phyloP scores from a whole-genome alignment of 768 basidiomycete species.

The Leucosporidium scottii region DNA sequence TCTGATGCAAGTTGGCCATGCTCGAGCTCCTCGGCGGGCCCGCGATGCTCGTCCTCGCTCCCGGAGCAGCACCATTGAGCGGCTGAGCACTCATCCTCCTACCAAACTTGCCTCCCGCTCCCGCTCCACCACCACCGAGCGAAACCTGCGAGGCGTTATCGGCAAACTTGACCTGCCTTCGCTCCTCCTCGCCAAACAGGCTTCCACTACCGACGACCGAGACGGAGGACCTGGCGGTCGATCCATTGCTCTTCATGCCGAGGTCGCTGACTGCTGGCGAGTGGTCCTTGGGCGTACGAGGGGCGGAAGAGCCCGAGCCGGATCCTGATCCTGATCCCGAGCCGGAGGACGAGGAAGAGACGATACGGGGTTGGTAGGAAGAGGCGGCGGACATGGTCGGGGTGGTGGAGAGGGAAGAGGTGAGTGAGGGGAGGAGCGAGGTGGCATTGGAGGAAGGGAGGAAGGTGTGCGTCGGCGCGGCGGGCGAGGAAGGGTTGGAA shows the following conservation, averaged over 20 bases:
- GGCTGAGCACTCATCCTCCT: neutral
- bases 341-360: conserved; percentile 26
- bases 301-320: conserved; percentile 18
- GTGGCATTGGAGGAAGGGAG: neutral
- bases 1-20: too few species aligned
- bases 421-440: neutral
- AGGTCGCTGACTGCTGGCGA: conserved; percentile 19
- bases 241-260: neutral
- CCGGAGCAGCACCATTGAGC: neutral
- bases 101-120: neutral
- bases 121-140: too few species aligned
- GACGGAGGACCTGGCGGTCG: neutral
- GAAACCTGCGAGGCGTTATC: too few species aligned
- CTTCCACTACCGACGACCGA: neutral
- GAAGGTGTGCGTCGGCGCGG: neutral
- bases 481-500: conserved; percentile 21
- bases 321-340: neutral
- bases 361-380: conserved; percentile 1
- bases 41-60: neutral
- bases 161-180: conserved; percentile 1
- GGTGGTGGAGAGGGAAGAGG: neutral
- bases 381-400: conserved; percentile 2
- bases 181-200: too few species aligned
- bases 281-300: conserved; percentile 22
- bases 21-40: too few species aligned